These are phyloP conservation scores for Terana coerulea DNA, from an alignment of 768 basidiomycete genomes.

Conservation along the genomic window DNA sequence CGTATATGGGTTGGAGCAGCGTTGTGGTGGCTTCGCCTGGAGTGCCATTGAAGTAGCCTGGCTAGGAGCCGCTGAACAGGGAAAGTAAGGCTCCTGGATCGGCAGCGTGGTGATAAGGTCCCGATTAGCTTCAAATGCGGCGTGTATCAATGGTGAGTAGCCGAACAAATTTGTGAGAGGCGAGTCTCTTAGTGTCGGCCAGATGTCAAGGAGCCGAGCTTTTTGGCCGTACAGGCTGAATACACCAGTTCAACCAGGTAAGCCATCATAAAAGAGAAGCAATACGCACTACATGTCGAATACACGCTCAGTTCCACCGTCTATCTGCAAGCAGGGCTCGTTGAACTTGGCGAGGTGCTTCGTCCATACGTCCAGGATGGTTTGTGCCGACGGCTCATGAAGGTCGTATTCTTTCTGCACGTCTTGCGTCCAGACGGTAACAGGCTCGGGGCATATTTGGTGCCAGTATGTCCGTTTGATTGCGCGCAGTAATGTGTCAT, in stretches of 20 bases:
- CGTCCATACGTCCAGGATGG: conserved; percentile 37
- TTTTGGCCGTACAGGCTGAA: conserved; percentile 34
- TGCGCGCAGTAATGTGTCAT: conserved; percentile 30
- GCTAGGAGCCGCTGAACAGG: conserved; percentile 7
- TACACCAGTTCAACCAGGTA: not conserved
- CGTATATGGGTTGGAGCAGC: conserved; percentile 13
- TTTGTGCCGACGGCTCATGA: conserved; percentile 24
- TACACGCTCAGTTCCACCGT: conserved; percentile 29
- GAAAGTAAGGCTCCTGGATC: conserved; percentile 4
- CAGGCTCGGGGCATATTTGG: conserved; percentile 37
- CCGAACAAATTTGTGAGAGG: conserved; percentile 46
- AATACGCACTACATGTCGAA: conserved; percentile 51
- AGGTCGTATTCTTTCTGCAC: conserved; percentile 25
- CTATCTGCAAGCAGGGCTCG: conserved; percentile 38
- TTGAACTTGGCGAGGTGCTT: conserved; percentile 31
- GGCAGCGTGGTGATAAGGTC: conserved; percentile 9
- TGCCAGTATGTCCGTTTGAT: conserved; percentile 36
- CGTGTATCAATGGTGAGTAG: conserved; percentile 51
- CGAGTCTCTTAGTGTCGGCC: conserved; percentile 39
- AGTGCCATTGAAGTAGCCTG: not conserved
- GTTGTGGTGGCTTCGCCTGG: conserved; percentile 5
- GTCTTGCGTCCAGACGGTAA: conserved; percentile 23
- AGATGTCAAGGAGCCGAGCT: conserved; percentile 27
- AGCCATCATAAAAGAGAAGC: not conserved
- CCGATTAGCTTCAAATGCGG: conserved; percentile 29